phyloP scores from a whole-genome alignment of 2,329 filamentous ascomycete genomes.

The Colletotrichum coccodes region DNA sequence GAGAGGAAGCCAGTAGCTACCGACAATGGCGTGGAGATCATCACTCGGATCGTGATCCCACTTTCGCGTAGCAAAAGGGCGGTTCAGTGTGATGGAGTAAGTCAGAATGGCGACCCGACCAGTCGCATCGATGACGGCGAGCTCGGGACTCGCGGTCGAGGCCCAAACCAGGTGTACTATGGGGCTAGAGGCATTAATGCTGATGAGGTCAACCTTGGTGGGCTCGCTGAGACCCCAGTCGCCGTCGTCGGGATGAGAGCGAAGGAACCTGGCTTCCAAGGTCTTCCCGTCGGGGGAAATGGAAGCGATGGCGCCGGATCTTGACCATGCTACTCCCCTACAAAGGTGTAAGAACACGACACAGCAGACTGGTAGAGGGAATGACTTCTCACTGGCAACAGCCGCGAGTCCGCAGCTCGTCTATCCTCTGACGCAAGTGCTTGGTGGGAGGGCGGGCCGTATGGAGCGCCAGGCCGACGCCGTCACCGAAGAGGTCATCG shows the following conservation, averaged over 20 bases:
- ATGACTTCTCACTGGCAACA: conserved; percentile 78
- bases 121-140: conserved; percentile 83
- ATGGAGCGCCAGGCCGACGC: conserved; percentile 67
- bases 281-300: conserved; percentile 77
- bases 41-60: conserved; percentile 76
- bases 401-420: conserved; percentile 79
- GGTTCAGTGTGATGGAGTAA: conserved; percentile 78
- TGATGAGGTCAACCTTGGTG: conserved; percentile 70
- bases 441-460: conserved; percentile 66
- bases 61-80: conserved; percentile 69
- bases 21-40: conserved; percentile 82
- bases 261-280: conserved; percentile 79
- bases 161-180: conserved; percentile 89
- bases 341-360: conserved; percentile 13
- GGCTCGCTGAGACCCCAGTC: conserved; percentile 81
- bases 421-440: conserved; percentile 77
- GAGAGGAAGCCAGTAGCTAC: conserved; percentile 85
- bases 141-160: conserved; percentile 75
- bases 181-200: conserved; percentile 70
- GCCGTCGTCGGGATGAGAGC: conserved; percentile 74
- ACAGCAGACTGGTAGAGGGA: conserved; percentile 33
- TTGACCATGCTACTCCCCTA: conserved; percentile 89
- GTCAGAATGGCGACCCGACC: conserved; percentile 82
- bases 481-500: conserved; percentile 81
- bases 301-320: conserved; percentile 84